These are phyloP conservation scores for Lipomyces mesembrius DNA, from an alignment of 805 yeast species.

Conservation along the genomic window DNA sequence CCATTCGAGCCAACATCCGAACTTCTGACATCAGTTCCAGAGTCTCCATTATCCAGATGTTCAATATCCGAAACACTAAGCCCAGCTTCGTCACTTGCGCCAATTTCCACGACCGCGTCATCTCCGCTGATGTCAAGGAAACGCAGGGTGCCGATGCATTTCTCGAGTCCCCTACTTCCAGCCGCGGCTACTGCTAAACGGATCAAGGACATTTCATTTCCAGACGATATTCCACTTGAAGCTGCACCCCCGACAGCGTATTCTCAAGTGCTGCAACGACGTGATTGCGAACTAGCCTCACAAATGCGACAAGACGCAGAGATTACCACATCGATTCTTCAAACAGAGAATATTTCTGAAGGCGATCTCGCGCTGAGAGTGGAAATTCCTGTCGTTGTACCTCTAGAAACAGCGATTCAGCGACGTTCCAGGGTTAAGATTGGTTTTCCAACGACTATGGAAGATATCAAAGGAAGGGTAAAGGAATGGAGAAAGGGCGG, in stretches of 20 bases:
- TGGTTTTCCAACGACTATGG: slow-evolving; percentile 4
- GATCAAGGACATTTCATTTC: background rate
- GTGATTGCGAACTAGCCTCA: slow-evolving; percentile 4
- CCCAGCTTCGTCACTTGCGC: slow-evolving; percentile 2
- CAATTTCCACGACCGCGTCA: background rate
- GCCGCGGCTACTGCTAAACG: background rate
- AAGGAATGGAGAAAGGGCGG: slow-evolving; percentile 6
- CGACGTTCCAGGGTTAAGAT: slow-evolving; percentile 3
- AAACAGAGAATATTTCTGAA: slow-evolving; percentile 13
- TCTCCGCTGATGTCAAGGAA: slow-evolving; percentile 5
- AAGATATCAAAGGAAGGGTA: slow-evolving; percentile 3
- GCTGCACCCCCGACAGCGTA: slow-evolving; percentile 15
- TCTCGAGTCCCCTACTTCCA: slow-evolving; percentile 19
- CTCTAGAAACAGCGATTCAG: slow-evolving; percentile 4
- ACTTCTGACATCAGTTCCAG: background rate
- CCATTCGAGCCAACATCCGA: background rate
- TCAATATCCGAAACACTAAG: background rate
- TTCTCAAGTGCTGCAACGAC: slow-evolving; percentile 1
- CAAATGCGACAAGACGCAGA: slow-evolving; percentile 9
- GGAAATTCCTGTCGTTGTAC: slow-evolving; percentile 8
- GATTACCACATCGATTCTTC: background rate
- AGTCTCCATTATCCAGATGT: background rate
- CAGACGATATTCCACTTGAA: background rate
- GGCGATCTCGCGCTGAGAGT: slow-evolving; percentile 13
- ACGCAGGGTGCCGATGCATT: slow-evolving; percentile 10